These are phyloP conservation scores for Cladorrhinum samala DNA, from an alignment of 495 filamentous ascomycete genomes.

Conservation along the genomic window DNA sequence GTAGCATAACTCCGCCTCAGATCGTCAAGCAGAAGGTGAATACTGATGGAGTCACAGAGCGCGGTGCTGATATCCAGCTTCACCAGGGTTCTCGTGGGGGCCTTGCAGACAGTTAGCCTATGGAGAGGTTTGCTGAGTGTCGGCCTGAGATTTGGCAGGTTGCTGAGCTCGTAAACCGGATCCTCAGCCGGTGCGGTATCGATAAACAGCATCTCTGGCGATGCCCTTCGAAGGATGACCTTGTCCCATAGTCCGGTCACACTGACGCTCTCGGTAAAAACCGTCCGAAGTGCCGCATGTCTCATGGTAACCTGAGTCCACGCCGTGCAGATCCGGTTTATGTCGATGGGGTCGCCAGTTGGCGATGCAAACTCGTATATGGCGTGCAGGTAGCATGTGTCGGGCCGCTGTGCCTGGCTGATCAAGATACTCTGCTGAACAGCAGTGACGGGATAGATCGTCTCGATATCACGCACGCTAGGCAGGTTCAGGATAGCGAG, in stretches of 20 bases:
- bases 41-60: slow-evolving; percentile 39
- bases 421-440: slow-evolving; percentile 65
- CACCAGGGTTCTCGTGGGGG: slow-evolving; percentile 35
- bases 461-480: slow-evolving; percentile 40
- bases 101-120: slow-evolving; percentile 40
- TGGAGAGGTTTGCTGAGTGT: slow-evolving; percentile 37
- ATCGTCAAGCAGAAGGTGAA: slow-evolving; percentile 37
- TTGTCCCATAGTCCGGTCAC: slow-evolving; percentile 36
- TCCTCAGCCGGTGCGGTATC: slow-evolving; percentile 36
- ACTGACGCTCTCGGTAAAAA: slow-evolving; percentile 40
- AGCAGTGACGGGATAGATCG: slow-evolving; percentile 57
- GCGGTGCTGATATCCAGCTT: slow-evolving; percentile 43
- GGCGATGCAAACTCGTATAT: slow-evolving; percentile 52
- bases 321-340: slow-evolving; percentile 37
- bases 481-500: slow-evolving; percentile 45
- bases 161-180: slow-evolving; percentile 35
- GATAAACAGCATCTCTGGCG: slow-evolving; percentile 44
- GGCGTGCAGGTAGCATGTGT: slow-evolving; percentile 54
- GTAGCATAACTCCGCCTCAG: slow-evolving; percentile 37
- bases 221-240: slow-evolving; percentile 36
- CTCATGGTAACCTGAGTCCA: slow-evolving; percentile 37
- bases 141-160: slow-evolving; percentile 30
- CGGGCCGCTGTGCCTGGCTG: slow-evolving; percentile 49
- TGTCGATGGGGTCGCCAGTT: slow-evolving; percentile 33
- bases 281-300: slow-evolving; percentile 36